A percentile compares a stretch with the other conserved stretches of the same genome.
Conservation (phyloP, 2,329 filamentous ascomycete species). For the Aschersonia sp. region DNA sequence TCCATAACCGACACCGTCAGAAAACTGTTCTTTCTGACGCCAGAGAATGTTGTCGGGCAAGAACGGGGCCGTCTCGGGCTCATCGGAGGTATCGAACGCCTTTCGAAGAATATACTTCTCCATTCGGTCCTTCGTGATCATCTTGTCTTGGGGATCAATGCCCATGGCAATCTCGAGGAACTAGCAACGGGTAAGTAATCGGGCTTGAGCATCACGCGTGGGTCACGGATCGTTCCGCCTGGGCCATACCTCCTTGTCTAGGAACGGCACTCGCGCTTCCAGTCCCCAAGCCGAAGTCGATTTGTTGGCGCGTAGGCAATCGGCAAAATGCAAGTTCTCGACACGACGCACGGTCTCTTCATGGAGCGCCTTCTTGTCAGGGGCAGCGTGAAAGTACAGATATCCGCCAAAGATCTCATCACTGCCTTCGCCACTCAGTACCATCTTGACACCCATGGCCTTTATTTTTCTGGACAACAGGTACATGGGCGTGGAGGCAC, state of each 20-base stretch:
- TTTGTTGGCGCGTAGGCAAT: conserved; percentile 97
- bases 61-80: conserved; percentile 69
- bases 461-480: conserved; percentile 97
- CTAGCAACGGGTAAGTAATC: conserved; percentile 17
- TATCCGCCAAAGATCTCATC: conserved; percentile 99
- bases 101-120: conserved; percentile 98
- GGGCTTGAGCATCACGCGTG: too few species aligned
- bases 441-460: conserved; percentile 99
- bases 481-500: conserved; percentile 98
- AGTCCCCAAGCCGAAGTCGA: conserved; percentile 96
- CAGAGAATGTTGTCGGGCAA: conserved; percentile 93
- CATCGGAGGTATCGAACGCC: conserved; percentile 86
- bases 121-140: conserved; percentile 79
- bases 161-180: conserved; percentile 90
- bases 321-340: conserved; percentile 92
- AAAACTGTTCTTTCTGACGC: conserved; percentile 99
- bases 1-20: conserved; percentile 93
- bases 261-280: conserved; percentile 92
- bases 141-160: conserved; percentile 87
- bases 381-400: conserved; percentile 94
- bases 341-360: conserved; percentile 86
- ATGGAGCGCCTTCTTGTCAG: conserved; percentile 85
- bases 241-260: conserved; percentile 65
- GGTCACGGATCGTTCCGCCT: too few species aligned
- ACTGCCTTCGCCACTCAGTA: conserved; percentile 87